phyloP scores from a whole-genome alignment of 495 filamentous ascomycete genomes.

The Neurospora sp. region DNA sequence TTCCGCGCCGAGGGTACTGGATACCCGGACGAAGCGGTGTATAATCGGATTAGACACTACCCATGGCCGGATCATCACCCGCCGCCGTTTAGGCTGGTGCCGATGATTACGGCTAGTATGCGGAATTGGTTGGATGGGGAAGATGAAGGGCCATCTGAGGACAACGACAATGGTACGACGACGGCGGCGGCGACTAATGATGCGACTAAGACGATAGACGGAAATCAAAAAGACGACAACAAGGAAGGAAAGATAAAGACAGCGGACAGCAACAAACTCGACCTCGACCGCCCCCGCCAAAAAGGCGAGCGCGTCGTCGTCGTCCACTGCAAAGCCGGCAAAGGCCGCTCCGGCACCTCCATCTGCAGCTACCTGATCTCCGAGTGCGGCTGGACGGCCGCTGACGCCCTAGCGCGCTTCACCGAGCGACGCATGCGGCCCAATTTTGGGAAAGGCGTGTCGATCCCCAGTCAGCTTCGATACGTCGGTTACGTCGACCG shows the following conservation, averaged over 20 bases:
- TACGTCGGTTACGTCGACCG: conserved; percentile 86
- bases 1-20: conserved; percentile 94
- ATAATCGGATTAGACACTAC: conserved; percentile 73
- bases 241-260: neutral
- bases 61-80: conserved; percentile 98
- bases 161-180: neutral
- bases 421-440: conserved; percentile 82
- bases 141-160: neutral
- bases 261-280: neutral
- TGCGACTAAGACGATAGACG: neutral
- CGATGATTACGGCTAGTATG: conserved; percentile 84
- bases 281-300: neutral
- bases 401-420: conserved; percentile 72
- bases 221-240: conserved; percentile 10
- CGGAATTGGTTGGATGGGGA: conserved; percentile 59
- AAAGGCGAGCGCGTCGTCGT: conserved; percentile 60
- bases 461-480: conserved; percentile 81
- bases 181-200: neutral
- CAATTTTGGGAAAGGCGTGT: conserved; percentile 82
- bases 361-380: conserved; percentile 81
- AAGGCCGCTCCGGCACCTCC: conserved; percentile 86
- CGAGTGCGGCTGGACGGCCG: conserved; percentile 74
- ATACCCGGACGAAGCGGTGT: conserved; percentile 83
- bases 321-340: conserved; percentile 95
- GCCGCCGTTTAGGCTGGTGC: conserved; percentile 81